Base-by-base conservation (phyloP, 306 rosid species). In the Pueraria montana region DNA sequence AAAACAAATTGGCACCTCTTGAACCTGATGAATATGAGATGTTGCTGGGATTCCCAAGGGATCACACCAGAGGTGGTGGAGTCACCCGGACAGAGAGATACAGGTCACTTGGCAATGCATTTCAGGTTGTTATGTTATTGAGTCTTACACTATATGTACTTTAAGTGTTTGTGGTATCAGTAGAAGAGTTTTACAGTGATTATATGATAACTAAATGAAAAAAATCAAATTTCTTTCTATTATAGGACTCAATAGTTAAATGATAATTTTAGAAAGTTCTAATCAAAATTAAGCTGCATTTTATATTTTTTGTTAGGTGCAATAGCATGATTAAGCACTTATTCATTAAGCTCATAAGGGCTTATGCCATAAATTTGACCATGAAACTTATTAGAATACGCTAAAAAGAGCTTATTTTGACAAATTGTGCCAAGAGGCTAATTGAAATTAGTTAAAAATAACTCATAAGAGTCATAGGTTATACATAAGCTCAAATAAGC, bases 61-160 rank as follows among this genome's bases (percentile, higher is more conserved):
- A 91, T 89, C 97, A 93, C 80, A 91, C 96, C 11, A 87, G 97
- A 80, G 96, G 97, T 64, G 95, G 96, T 43, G 96, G 96, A 80
- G 87, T 91, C 52, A 87, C 89, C 50, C 77, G 92, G 67, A 91
- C 94, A 18, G 92, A 91, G 53, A 85, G 96, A 70, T 91, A 80
- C 76, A 90, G 74, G 72, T 86, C 94, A 4, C 94, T 91, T 3
- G 96, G 96, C 20, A 93, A 93, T 77, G 89, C 96, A 45, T 93
- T 93, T 77, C 97, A 93, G 94, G 97, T 90, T 43, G 40, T 30
- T 63, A 20, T 77, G 16, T 48, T 38, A 38, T 64, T 76, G 42
- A 16, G 2, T 76, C 21, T 61, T 78, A 20, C 24, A 7, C 32
- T 34, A 7, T 43, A 5, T 23, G 56, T 40, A 17, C 17, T 42